Evolutionary conservation across 1,139 yeast species (phyloP).

Genomic region (Taphrina pruni): DNA sequence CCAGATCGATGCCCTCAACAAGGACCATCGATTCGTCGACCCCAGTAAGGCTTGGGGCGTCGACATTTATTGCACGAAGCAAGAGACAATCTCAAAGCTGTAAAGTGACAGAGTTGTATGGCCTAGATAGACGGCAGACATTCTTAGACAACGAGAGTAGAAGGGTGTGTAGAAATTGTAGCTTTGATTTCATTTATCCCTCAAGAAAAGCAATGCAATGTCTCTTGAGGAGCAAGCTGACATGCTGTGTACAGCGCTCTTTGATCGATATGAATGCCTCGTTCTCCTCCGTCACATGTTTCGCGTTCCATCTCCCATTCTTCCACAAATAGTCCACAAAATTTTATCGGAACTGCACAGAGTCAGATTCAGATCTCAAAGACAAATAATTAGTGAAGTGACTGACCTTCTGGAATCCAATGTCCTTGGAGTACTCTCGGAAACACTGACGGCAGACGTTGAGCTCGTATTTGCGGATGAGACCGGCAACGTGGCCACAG

Average conservation of each 20-base stretch:
- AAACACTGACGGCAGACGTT: slow-evolving; percentile 99
- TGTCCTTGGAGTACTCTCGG: slow-evolving; percentile 99
- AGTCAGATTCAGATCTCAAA: background rate
- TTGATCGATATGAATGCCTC: background rate
- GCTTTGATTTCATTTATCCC: background rate
- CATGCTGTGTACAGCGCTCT: background rate
- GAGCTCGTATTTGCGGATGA: slow-evolving; percentile 99
- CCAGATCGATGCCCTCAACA: slow-evolving; percentile 32
- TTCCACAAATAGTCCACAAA: background rate
- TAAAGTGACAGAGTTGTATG: background rate
- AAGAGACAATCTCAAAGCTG: slow-evolving; percentile 15
- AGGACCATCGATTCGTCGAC: slow-evolving; percentile 37
- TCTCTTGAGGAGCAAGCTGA: too few relatives aligned
- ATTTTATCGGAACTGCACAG: slow-evolving; percentile 22
- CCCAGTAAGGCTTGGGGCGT: slow-evolving; percentile 35
- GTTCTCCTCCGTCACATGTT: background rate
- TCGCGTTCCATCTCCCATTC: background rate
- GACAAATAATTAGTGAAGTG: background rate
- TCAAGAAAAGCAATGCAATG: background rate
- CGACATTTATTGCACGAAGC: slow-evolving; percentile 28
- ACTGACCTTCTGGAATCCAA: slow-evolving; percentile 88
- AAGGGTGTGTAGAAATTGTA: slow-evolving; percentile 10
- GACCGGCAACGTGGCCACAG: slow-evolving; percentile 94
- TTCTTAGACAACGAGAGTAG: background rate
- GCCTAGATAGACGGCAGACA: background rate